Evolutionary conservation across 306 rosid genomes (phyloP).

Genomic region (Clitoria ternatea): DNA sequence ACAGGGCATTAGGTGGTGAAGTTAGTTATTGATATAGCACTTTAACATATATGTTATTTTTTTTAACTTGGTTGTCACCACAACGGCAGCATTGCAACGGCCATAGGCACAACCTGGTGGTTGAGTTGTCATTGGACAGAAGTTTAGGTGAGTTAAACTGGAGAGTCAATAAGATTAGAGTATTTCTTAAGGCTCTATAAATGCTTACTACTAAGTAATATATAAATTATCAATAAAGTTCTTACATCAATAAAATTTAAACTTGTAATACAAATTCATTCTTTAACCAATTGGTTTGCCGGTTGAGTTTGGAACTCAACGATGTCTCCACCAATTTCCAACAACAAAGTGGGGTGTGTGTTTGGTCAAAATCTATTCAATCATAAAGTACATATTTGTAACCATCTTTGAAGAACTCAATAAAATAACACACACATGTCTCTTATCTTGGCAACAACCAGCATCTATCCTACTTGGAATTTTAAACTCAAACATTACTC

Average conservation of each 20-base stretch:
- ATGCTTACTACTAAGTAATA: no score
- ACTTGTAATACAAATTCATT: no score
- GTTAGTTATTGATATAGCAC: not conserved
- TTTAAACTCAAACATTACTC: conserved; percentile 28
- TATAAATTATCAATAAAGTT: no score
- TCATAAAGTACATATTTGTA: conserved; percentile 32
- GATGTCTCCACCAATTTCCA: conserved; percentile 22
- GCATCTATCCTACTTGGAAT: conserved; percentile 39
- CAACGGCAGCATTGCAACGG: conserved; percentile 42
- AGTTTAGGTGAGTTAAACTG: no score
- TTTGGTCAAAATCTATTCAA: conserved; percentile 7
- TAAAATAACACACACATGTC: conserved; percentile 39
- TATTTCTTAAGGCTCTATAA: no score
- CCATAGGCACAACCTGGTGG: conserved; percentile 39
- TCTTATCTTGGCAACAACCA: conserved; percentile 34
- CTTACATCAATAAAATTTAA: no score
- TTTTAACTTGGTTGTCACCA: conserved; percentile 24
- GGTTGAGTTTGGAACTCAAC: conserved; percentile 32
- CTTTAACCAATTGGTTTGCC: no score
- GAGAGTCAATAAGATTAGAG: no score
- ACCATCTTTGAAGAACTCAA: conserved; percentile 25
- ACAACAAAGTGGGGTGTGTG: not conserved
- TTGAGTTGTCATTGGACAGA: no score
- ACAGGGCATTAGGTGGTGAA: conserved; percentile 4
- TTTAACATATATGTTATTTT: not conserved